Conservation (phyloP, 495 filamentous ascomycete genomes). For the Penicillium ucsense region DNA sequence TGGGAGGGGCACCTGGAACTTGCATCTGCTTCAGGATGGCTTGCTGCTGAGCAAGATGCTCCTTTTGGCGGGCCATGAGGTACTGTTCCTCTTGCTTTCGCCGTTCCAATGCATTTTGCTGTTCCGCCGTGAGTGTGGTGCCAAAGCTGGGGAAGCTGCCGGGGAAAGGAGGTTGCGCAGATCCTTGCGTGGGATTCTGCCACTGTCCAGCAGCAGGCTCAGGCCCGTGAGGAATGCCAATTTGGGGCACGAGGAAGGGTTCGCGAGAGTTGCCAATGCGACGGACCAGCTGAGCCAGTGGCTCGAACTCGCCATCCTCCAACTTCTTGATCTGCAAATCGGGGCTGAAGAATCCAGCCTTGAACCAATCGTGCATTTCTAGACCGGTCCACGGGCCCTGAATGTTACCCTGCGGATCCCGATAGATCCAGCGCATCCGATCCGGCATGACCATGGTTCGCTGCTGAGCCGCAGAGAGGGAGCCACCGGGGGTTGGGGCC, state of each 20-base stretch:
- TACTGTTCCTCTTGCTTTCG: conserved; percentile 98
- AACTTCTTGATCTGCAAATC: conserved; percentile 89
- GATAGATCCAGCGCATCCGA: conserved; percentile 96
- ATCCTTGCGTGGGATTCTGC: conserved; percentile 36
- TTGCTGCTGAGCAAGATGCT: conserved; percentile 82
- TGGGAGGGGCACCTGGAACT: conserved; percentile 46
- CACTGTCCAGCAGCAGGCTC: conserved; percentile 36
- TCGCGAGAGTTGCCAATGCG: conserved; percentile 96
- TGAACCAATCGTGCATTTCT: conserved; percentile 99
- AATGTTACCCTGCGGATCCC: conserved; percentile 81
- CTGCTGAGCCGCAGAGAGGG: conserved; percentile 63
- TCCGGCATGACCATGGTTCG: conserved; percentile 98
- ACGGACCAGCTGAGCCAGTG: conserved; percentile 86
- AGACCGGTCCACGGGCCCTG: conserved; percentile 93
- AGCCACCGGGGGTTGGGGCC: conserved; percentile 31
- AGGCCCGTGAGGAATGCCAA: conserved; percentile 81
- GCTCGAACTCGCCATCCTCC: conserved; percentile 90
- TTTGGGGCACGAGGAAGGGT: conserved; percentile 94
- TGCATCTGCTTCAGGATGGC: conserved; percentile 67
- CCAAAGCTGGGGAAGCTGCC: conserved; percentile 93
- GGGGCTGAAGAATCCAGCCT: conserved; percentile 92
- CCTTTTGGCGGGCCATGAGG: conserved; percentile 87
- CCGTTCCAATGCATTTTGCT: conserved; percentile 92
- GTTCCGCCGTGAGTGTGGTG: conserved; percentile 92
- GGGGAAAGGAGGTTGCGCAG: conserved; percentile 89